Base-by-base conservation (phyloP, 306 rosid species). In the Senna siamea region DNA sequence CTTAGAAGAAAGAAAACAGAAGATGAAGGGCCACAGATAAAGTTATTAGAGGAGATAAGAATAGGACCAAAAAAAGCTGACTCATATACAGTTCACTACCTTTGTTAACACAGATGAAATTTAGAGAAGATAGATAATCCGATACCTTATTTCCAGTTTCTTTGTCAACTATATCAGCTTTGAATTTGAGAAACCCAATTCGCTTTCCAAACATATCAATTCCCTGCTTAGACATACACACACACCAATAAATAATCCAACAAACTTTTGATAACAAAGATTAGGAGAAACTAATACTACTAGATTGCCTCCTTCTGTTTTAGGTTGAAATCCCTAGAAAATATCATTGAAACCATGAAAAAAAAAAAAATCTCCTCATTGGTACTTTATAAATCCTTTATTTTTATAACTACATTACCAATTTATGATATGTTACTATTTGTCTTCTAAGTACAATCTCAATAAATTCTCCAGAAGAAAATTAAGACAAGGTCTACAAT, bases 121-220 rank as follows among this genome's bases (percentile, higher is more conserved):
- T 4, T 4, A 47, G 48, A 17, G 60, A 19, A 2, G 30, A 26
- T 23, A 65, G 52, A 79, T 43, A 1, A 61, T 46, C 56, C 34
- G 56, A 69, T 85, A 91, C 97, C 97, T 84, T 86, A 23, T 88
- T 70, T 30, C 98, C 94, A 0, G 92, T 89, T 78, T 85, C 86
- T 79, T 84, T 88, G 78, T 91, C 92, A 72, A 84, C 37, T 85
- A 93, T 81, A 51, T 93, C 96, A 41, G 98, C 98, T 81, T 82
- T 77, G 74, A 93, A 93, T 75, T 93, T 93, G 79, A 93, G 87
- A 84, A 93, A 93, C 4, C 98, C 98, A 41, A 91, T 78, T 63
- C 85, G 88, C 75, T 85, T 80, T 72, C 96, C 97, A 80, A 93
- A 91, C 94, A 89, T 88, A 87, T 93, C 98, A 52, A 91, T 91